These are phyloP conservation scores for Sclerotinia sclerotiorum DNA, from an alignment of 2,329 filamentous ascomycete genomes.

Conservation along the genomic window DNA sequence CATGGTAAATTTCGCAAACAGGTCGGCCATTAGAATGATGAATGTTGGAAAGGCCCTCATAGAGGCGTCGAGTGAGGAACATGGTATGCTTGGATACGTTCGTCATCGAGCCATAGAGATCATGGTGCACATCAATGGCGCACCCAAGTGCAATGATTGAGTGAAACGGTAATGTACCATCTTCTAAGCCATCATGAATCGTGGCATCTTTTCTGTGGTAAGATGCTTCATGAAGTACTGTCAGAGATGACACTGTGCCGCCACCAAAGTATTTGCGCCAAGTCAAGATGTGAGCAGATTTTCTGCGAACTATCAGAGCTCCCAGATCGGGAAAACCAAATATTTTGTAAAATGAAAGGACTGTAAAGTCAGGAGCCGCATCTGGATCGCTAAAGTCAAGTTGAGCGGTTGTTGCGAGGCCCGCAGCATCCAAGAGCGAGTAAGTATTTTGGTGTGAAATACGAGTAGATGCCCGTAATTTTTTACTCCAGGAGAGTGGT, in stretches of 20 bases:
- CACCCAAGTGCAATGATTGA: conserved; percentile 78
- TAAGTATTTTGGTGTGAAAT: conserved; percentile 46
- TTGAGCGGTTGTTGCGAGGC: conserved; percentile 72
- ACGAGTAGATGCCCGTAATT: conserved; percentile 44
- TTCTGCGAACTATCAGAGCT: conserved; percentile 75
- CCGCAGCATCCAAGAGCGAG: conserved; percentile 83
- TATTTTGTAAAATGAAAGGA: conserved; percentile 90
- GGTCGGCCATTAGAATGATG: conserved; percentile 60
- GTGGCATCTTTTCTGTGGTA: conserved; percentile 77
- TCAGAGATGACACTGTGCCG: conserved; percentile 87
- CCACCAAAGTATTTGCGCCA: conserved; percentile 83
- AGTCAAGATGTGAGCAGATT: conserved; percentile 61
- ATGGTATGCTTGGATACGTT: conserved; percentile 68
- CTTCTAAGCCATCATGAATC: conserved; percentile 80
- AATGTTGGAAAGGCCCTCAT: conserved; percentile 56
- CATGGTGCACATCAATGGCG: conserved; percentile 67
- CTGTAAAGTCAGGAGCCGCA: conserved; percentile 75
- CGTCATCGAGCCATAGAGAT: conserved; percentile 69
- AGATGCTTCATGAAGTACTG: conserved; percentile 67
- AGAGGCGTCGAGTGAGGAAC: conserved; percentile 60
- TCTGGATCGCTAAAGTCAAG: conserved; percentile 65
- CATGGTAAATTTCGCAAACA: conserved; percentile 39
- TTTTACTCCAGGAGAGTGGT: conserved; percentile 65
- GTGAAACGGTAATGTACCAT: conserved; percentile 88
- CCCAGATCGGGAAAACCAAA: conserved; percentile 94